A percentile compares a stretch with the other conserved stretches of the same genome.
phyloP scores from a whole-genome alignment of 2,329 filamentous ascomycete species.

The Trichoderma sp. region DNA sequence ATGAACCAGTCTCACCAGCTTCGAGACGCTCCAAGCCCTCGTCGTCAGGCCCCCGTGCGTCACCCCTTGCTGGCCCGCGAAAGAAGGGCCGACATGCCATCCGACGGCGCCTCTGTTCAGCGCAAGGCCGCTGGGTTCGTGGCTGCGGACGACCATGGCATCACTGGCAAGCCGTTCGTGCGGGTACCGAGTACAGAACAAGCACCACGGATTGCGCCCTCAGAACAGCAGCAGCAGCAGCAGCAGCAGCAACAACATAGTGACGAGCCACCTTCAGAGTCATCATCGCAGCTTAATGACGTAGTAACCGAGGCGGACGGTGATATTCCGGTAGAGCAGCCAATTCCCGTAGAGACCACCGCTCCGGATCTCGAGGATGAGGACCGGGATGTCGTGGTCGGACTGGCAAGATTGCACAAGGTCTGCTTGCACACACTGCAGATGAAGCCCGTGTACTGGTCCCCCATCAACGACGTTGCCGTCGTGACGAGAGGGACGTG shows the following conservation, averaged over 20 bases:
- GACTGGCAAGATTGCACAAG: slow-evolving; percentile 84
- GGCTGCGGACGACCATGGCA: slow-evolving; percentile 49
- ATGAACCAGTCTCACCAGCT: slow-evolving; percentile 32
- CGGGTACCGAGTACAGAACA: slow-evolving; percentile 47
- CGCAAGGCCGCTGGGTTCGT: slow-evolving; percentile 33
- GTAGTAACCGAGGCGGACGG: background rate
- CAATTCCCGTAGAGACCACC: slow-evolving; percentile 21
- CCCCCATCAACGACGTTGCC: slow-evolving; percentile 84
- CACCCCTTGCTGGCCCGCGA: slow-evolving; percentile 16
- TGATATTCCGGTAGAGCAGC: slow-evolving; percentile 27
- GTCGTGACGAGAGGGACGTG: slow-evolving; percentile 84
- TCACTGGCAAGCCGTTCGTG: slow-evolving; percentile 58
- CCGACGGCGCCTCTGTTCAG: slow-evolving; percentile 5
- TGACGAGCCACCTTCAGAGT: background rate
- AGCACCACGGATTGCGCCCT: slow-evolving; percentile 25
- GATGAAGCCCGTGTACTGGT: slow-evolving; percentile 99
- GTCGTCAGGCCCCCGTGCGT: slow-evolving; percentile 14
- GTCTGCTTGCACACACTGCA: slow-evolving; percentile 79
- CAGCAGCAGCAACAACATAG: slow-evolving; percentile 1
- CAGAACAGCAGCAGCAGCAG: slow-evolving; percentile 4
- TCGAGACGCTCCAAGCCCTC: slow-evolving; percentile 2
- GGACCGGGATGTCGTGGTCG: slow-evolving; percentile 71
- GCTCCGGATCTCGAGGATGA: slow-evolving; percentile 33
- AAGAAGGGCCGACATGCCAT: background rate
- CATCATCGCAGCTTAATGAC: background rate